Conservation (phyloP, 495 filamentous ascomycete genomes). For the Trypethelium eluteriae region DNA sequence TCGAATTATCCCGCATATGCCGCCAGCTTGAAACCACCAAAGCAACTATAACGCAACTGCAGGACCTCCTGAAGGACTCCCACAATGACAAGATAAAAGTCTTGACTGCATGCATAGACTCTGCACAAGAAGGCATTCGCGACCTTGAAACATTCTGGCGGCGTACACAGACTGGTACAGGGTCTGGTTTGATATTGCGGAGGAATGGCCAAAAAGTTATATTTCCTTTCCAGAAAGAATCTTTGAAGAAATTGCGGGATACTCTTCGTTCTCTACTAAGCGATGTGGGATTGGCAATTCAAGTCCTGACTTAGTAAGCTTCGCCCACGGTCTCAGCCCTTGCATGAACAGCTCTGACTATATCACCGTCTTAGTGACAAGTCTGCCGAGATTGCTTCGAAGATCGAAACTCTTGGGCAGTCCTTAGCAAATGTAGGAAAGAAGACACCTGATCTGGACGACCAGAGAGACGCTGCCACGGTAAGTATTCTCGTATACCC, state of each 20-base stretch:
- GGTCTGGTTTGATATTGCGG: not conserved
- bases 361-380: not conserved
- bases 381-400: not conserved
- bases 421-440: not conserved
- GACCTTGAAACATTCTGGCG: not conserved
- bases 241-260: not conserved
- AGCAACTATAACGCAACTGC: constrained; percentile 1
- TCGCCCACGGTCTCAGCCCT: not conserved
- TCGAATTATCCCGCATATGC: not conserved
- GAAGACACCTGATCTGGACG: not conserved
- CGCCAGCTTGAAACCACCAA: constrained; percentile 9
- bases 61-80: not conserved
- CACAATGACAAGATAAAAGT: not conserved
- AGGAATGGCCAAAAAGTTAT: not conserved
- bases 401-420: not conserved
- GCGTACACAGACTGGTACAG: not conserved
- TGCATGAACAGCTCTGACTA: not conserved
- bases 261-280: not conserved
- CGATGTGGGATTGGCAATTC: constrained; percentile 2
- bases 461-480: not conserved
- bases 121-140: not conserved
- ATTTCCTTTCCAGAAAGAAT: constrained; percentile 1
- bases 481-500: not conserved
- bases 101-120: not conserved
- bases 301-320: constrained; percentile 1